These are phyloP conservation scores for Diplodia sapinea DNA, from an alignment of 2,329 filamentous ascomycete species.

Conservation along the genomic window DNA sequence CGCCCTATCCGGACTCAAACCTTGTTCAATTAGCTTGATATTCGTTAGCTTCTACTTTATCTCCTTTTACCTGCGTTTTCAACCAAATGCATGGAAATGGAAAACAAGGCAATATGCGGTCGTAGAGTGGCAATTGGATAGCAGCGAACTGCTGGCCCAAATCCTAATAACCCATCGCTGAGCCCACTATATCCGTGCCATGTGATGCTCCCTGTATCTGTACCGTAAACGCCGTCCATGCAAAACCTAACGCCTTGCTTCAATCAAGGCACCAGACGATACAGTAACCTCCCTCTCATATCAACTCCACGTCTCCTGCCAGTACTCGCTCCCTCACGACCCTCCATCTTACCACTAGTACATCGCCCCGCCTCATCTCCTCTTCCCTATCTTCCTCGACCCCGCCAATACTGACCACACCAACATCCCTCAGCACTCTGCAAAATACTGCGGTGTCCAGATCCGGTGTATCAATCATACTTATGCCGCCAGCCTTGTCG, in stretches of 20 bases:
- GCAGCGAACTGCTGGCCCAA: not conserved
- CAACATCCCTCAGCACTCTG: conserved; percentile 67
- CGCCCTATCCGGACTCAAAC: not conserved
- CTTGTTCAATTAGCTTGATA: not conserved
- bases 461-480: conserved; percentile 91
- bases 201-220: not conserved
- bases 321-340: conserved; percentile 67
- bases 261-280: not conserved
- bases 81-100: not conserved
- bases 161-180: not conserved
- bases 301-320: conserved; percentile 74
- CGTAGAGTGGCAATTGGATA: not conserved
- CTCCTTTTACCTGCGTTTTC: not conserved
- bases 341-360: conserved; percentile 65
- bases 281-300: conserved; percentile 42
- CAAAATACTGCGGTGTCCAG: conserved; percentile 84
- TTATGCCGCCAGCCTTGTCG: conserved; percentile 85
- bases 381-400: conserved; percentile 58
- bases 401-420: conserved; percentile 63
- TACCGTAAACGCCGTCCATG: conserved; percentile 12
- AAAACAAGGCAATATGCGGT: not conserved
- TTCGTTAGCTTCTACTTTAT: not conserved
- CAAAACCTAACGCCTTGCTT: not conserved
- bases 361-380: conserved; percentile 57
- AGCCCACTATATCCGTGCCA: not conserved